Evolutionary conservation across 2,329 filamentous ascomycete species (phyloP), one percentile per base, ranked within the genome.

Genomic region (Nannizziopsis arthrosporioides): DNA sequence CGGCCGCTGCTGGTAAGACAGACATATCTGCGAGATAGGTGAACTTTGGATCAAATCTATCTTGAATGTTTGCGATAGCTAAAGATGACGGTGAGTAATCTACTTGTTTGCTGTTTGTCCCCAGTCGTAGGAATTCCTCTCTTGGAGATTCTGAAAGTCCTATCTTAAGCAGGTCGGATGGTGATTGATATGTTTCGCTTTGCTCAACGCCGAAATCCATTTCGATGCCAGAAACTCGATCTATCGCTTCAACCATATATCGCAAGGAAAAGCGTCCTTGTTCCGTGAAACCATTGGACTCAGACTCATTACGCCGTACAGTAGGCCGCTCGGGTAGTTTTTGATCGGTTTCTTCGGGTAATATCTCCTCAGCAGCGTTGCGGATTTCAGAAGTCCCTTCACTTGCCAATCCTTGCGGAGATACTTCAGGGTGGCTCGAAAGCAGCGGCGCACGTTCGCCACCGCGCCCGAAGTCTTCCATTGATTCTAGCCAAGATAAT

Each of bases 171-270:
- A 46, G 35, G 8, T 40, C 27, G 14, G 10, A 11, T 6, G 31
- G 37, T 7, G 38, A 42, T 15, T 30, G 31, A 10, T 17, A 17
- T 4, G 8, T 17, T 32, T 44, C 32, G n/a, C 18, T 30, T 3
- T 48, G 14, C 1, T 38, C 12, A 19, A 22, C 5, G 15, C 3
- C 2, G 2, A 6, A 17, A 10, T 44, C 40, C 6, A 51, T 3
- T 9, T 47, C 41, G 3, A 47, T 10, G 3, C 45, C 51, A 37
- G 42, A 48, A 3, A 15, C 30, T 30, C 42, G 42, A 38, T 53
- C 45, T 15, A 48, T 49, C 19, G 48, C 51, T 32, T 53, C 51
- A 22, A 51, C 32, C 43, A 44, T 27, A 14, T 30, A 47, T 15
- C n/a, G 36, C 35, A 53, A 40, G 7, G 22, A 8, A 7, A 37